Conservation (phyloP, 352 stramenopile genomes). For the Globisporangium emineosum region DNA sequence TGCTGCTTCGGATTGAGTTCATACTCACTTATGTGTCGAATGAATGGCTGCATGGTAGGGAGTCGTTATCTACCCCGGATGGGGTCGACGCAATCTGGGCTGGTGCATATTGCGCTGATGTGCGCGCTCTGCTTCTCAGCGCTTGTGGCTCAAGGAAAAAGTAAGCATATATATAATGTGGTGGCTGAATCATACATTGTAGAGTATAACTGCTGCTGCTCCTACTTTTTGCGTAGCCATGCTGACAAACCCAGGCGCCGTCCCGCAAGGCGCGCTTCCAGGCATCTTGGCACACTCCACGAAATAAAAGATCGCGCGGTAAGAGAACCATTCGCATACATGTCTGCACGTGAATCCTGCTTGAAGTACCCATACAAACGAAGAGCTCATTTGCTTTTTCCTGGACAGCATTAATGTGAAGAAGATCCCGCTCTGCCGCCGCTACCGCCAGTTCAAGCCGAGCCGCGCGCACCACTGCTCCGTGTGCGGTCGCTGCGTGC, state of each 20-base stretch:
- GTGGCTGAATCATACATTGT: not conserved
- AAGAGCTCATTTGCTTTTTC: not conserved
- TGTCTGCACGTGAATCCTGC: not conserved
- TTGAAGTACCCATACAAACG: not conserved
- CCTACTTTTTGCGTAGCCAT: conserved; percentile 83
- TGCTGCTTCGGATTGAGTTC: not conserved
- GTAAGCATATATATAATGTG: conserved; percentile 24
- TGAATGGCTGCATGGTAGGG: conserved; percentile 35
- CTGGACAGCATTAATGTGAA: conserved; percentile 71
- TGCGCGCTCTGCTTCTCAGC: conserved; percentile 80
- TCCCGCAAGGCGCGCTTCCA: conserved; percentile 92
- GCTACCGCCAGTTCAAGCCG: conserved; percentile 83
- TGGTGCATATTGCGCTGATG: conserved; percentile 72
- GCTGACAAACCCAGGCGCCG: conserved; percentile 96
- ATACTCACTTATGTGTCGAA: not conserved
- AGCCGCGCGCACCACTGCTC: conserved; percentile 85
- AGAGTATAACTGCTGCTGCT: not conserved
- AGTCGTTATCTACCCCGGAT: conserved; percentile 90
- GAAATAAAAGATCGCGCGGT: conserved; percentile 74
- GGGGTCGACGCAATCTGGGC: conserved; percentile 55
- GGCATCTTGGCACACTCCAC: conserved; percentile 60
- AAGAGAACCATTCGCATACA: not conserved
- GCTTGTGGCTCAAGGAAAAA: conserved; percentile 92
- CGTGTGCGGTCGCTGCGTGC: conserved; percentile 67
- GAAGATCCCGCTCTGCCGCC: conserved; percentile 77